phyloP scores from a whole-genome alignment of 1,284 basidiomycete species.

The Malassezia yamatoensis region DNA sequence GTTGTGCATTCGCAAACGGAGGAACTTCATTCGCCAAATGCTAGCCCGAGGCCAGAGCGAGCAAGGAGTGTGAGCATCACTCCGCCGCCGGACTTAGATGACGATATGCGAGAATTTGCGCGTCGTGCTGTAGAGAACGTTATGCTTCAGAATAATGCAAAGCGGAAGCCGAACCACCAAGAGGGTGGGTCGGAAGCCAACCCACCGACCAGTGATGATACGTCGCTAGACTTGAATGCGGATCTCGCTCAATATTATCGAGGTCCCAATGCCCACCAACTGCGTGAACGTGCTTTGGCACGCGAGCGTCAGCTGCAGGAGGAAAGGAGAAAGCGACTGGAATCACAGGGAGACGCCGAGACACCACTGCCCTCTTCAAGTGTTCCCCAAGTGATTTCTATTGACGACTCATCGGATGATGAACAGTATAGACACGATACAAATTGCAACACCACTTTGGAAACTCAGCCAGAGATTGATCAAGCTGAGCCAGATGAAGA shows the following conservation, averaged over 20 bases:
- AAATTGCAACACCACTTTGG: neutral
- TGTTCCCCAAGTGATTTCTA: neutral
- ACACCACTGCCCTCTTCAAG: neutral
- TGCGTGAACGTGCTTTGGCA: slow-evolving; percentile 25
- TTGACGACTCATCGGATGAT: slow-evolving; percentile 17
- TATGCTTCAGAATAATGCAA: slow-evolving; percentile 13
- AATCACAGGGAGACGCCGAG: slow-evolving; percentile 5
- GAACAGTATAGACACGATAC: neutral
- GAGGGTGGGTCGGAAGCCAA: neutral
- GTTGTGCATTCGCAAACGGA: neutral
- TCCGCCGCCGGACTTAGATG: slow-evolving; percentile 17
- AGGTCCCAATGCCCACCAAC: slow-evolving; percentile 22
- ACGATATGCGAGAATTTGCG: slow-evolving; percentile 19
- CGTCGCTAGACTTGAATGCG: slow-evolving; percentile 24
- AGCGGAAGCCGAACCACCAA: neutral
- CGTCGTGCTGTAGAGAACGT: slow-evolving; percentile 19
- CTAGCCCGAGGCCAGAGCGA: neutral
- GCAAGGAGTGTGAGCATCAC: slow-evolving; percentile 12
- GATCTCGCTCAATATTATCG: slow-evolving; percentile 26
- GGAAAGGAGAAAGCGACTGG: slow-evolving; percentile 12
- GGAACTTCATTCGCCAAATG: neutral
- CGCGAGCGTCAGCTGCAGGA: slow-evolving; percentile 18
- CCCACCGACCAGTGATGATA: neutral
- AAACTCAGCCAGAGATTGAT: neutral
- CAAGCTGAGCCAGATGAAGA: neutral